Evolutionary conservation across 495 filamentous ascomycete species (phyloP), one percentile per base, ranked within the genome.

Genomic region (Jackrogersella multiformis): DNA sequence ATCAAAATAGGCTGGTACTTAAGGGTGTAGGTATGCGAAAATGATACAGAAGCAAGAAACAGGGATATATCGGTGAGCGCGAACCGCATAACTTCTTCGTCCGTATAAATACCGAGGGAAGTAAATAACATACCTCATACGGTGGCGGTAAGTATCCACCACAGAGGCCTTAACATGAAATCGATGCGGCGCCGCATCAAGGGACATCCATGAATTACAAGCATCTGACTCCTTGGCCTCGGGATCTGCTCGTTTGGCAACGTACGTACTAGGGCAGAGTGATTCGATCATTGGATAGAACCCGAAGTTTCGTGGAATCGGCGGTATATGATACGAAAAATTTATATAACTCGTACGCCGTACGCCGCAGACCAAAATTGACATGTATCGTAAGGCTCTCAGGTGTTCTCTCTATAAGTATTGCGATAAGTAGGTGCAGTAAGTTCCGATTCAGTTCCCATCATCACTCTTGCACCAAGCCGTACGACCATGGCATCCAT

Each of bases 111-210:
- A n/a, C n/a, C n/a, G n/a, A n/a, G n/a, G n/a, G n/a, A n/a, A n/a
- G n/a, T n/a, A 39, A 26, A 44, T 39, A 48, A 44, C 13, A 44
- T 16, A 30, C n/a, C n/a, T n/a, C n/a, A n/a, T n/a, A n/a, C n/a
- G n/a, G n/a, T n/a, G n/a, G n/a, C n/a, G 59, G 59, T 55, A 63
- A 49, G 59, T 63, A 49, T 64, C 28, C 32, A 36, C 15, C 26
- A 44, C 44, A 23, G 2, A 53, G 28, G 21, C 32, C 8, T 26
- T 30, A 16, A 32, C 5, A 23, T 24, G 20, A 6, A 9, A 45
- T 24, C 0, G 28, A 38, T 16, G 39, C 30, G 12, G 49, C 38
- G 44, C 28, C 30, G 49, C 49, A 38, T 26, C 4, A 30, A n/a
- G n/a, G n/a, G n/a, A n/a, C n/a, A n/a, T n/a, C n/a, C n/a, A n/a